Evolutionary conservation across 257 asterid species (phyloP).

Genomic region (Plantago major): DNA sequence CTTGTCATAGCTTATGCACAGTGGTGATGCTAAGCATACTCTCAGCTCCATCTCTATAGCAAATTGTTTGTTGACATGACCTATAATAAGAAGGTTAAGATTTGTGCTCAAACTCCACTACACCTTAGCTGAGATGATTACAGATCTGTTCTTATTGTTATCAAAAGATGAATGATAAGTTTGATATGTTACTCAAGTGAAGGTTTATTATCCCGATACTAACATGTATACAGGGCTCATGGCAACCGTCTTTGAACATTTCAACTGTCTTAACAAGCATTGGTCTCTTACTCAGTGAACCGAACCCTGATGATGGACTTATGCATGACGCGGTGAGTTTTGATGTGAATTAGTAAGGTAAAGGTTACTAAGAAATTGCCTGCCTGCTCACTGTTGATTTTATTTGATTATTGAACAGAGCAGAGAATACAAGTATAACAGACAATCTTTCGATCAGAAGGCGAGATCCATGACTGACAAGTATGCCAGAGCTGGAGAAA

Average conservation of each 20-base stretch:
- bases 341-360: conserved; percentile 16
- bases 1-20: too few relatives aligned
- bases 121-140: conserved; percentile 9
- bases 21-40: too few relatives aligned
- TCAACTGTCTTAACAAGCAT: conserved; percentile 78
- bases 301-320: conserved; percentile 92
- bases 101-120: neutral
- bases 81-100: too few relatives aligned
- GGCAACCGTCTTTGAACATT: conserved; percentile 92
- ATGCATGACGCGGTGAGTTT: conserved; percentile 80
- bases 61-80: too few relatives aligned
- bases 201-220: conserved; percentile 8
- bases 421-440: conserved; percentile 76
- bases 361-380: conserved; percentile 6
- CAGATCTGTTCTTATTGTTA: neutral
- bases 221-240: conserved; percentile 55
- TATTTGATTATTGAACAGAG: conserved; percentile 45
- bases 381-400: conserved; percentile 5
- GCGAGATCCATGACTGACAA: conserved; percentile 83
- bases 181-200: conserved; percentile 2
- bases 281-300: conserved; percentile 71
- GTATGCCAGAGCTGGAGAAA: conserved; percentile 46
- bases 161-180: conserved; percentile 2
- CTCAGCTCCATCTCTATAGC: too few relatives aligned
- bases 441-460: conserved; percentile 68